Evolutionary conservation across 2,329 filamentous ascomycete genomes (phyloP).

Genomic region (Diaporthe citrichinensis): DNA sequence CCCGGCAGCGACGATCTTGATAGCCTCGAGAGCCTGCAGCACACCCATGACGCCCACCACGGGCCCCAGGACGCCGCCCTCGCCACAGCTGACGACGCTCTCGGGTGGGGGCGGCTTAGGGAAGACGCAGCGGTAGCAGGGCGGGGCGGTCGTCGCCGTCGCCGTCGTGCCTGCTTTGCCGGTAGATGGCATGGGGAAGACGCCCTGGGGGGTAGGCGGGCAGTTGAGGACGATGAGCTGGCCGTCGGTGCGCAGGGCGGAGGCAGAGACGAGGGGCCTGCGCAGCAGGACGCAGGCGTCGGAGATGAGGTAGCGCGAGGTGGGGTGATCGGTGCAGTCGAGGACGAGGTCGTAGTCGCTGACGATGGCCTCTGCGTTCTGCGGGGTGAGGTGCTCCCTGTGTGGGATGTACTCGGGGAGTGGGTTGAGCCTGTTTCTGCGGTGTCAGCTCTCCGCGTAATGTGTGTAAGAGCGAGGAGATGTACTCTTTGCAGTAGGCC

Average conservation of each 20-base stretch:
- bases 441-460: constrained; percentile 20
- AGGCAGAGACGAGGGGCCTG: constrained; percentile 89
- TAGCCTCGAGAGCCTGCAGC: constrained; percentile 88
- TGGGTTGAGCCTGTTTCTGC: constrained; percentile 76
- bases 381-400: constrained; percentile 74
- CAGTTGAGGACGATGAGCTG: constrained; percentile 92
- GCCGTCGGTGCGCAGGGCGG: constrained; percentile 88
- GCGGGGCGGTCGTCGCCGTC: constrained; percentile 66
- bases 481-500: constrained; percentile 68
- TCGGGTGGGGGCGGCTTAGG: constrained; percentile 88
- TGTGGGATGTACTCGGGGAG: constrained; percentile 75
- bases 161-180: background rate
- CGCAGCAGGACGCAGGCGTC: constrained; percentile 86
- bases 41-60: constrained; percentile 96
- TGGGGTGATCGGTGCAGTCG: constrained; percentile 95
- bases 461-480: background rate
- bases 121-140: constrained; percentile 96
- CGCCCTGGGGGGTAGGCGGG: constrained; percentile 74
- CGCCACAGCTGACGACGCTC: constrained; percentile 87
- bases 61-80: constrained; percentile 92
- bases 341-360: constrained; percentile 84
- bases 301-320: constrained; percentile 91
- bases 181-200: constrained; percentile 51
- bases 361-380: constrained; percentile 78
- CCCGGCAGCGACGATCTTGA: constrained; percentile 78